A percentile compares a stretch with the other conserved stretches of the same genome.
phyloP scores from a whole-genome alignment of 129 eudicot species.

The Chrysanthemum seticuspe region DNA sequence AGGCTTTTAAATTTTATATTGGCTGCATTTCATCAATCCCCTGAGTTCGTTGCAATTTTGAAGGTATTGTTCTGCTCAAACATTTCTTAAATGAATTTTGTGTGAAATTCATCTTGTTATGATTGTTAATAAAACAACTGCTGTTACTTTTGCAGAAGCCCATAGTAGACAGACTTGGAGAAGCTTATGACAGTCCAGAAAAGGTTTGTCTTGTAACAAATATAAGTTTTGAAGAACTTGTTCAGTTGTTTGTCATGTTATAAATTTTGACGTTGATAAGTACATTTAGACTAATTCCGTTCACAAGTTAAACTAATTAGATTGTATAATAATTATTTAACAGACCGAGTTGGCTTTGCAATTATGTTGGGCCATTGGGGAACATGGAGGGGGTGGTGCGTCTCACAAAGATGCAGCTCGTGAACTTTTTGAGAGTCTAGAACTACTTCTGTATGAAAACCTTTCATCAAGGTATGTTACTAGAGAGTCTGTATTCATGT shows the following conservation, averaged over 20 bases:
- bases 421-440: conserved; percentile 93
- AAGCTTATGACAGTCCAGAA: conserved; percentile 84
- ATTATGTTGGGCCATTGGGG: conserved; percentile 99
- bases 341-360: conserved; percentile 97
- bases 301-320: neutral
- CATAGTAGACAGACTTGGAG: conserved; percentile 87
- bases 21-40: conserved; percentile 86
- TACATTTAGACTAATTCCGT: neutral
- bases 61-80: conserved; percentile 53
- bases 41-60: conserved; percentile 77
- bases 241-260: neutral
- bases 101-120: conserved; percentile 8
- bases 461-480: conserved; percentile 74
- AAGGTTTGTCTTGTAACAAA: conserved; percentile 49
- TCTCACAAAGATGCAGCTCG: conserved; percentile 90
- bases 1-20: conserved; percentile 89
- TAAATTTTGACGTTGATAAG: neutral
- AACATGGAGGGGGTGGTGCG: conserved; percentile 92
- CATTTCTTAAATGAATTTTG: neutral
- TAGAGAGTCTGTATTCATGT: conserved; percentile 8
- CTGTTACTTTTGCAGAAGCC: conserved; percentile 69
- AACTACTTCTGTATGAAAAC: conserved; percentile 85
- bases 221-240: neutral
- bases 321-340: conserved; percentile 20
- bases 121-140: conserved; percentile 12